Evolutionary conservation across 345 rosid genomes (phyloP).

Genomic region (Citrus sinensis): DVS_A1.0 CM039165.1:14396501-14397000

Average conservation of each 20-base stretch:
- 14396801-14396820: conserved; percentile 19
- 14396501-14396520: conserved; percentile 30
- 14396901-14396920: conserved; percentile 58
- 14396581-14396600: conserved; percentile 28
- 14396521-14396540: conserved; percentile 34
- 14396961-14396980: conserved; percentile 49
- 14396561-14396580: conserved; percentile 30
- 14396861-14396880: conserved; percentile 51
- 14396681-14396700: conserved; percentile 42
- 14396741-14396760: conserved; percentile 39
- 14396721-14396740: conserved; percentile 41
- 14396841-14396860: conserved; percentile 61
- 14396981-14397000: conserved; percentile 47
- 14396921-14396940: conserved; percentile 48
- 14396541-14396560: conserved; percentile 32
- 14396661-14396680: conserved; percentile 35
- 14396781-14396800: conserved; percentile 31
- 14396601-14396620: conserved; percentile 32
- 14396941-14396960: conserved; percentile 50
- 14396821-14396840: conserved; percentile 37
- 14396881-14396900: conserved; percentile 54
- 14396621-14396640: conserved; percentile 34
- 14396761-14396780: conserved; percentile 40
- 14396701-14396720: conserved; percentile 33
- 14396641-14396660: conserved; percentile 39